Base-by-base conservation (phyloP, 805 yeast genomes). In the Starmera dryadoides region DNA sequence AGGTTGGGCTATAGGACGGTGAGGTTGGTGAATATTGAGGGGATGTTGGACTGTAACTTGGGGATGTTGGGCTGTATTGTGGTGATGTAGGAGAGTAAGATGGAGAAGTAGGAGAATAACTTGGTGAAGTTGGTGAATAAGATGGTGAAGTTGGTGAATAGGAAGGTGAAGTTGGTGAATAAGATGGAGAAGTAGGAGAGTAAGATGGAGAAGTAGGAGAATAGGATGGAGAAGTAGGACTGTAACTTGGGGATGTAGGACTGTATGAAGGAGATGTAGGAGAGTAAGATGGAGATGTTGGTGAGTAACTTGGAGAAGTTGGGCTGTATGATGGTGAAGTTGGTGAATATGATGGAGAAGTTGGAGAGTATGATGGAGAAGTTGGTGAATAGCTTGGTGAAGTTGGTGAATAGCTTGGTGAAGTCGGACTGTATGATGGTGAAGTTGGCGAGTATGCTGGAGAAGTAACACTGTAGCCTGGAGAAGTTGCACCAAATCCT, bases 81-180 rank as follows among this genome's bases (percentile, higher is more conserved):
- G 97, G 97, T 0, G 93, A 81, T 0, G 95, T 86, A 47, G 95
- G 94, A 1, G 82, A 71, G 55, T 86, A 86, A 1, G 66, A 48
- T 55, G 86, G 78, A 0, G 86, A 78, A 0, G 86, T 78, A 42
- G 93, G 91, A 6, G 79, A 69, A 55, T 82, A 83, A 3, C 76
- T 44, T 45, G 88, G 87, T 3, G 83, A 75, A 0, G 87, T 84
- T 35, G 95, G 95, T 1, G 81, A 71, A 60, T 86, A 86, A 1
- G 64, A 49, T 43, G 96, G 97, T 0, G 91, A 81, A 0, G 95
- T 86, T 45, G 93, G 91, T 0, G 77, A 68, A 55, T 81, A 82
- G 4, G 62, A 52, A 46, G 84, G 84, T 1, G 84, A 76, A 0
- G 93, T 84, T 37, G 94, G 94, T 3, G 81, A 71, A 58, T 86